A percentile compares a stretch with the other conserved stretches of the same genome.
These are phyloP conservation scores for Psilocybe mexicana DNA, from an alignment of 1,284 basidiomycete genomes.

Conservation along the genomic window DNA sequence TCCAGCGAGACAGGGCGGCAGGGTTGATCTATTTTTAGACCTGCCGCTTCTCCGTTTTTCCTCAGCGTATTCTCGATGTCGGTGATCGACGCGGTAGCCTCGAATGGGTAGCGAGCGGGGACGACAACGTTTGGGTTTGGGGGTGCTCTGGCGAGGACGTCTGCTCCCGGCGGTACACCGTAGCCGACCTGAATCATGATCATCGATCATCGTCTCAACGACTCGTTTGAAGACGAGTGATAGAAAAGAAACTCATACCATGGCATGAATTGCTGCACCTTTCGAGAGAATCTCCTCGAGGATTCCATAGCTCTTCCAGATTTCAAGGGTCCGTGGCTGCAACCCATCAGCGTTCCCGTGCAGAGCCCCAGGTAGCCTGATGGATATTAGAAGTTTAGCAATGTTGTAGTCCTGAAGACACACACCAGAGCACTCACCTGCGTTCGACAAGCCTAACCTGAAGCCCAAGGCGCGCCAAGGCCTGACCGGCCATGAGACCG, in stretches of 20 bases:
- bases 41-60: neutral
- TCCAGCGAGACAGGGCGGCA: conserved; percentile 10
- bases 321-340: conserved; percentile 31
- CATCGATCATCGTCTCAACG: no score
- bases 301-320: conserved; percentile 28
- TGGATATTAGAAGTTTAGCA: no score
- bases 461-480: neutral
- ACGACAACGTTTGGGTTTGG: no score
- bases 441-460: neutral
- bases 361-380: neutral
- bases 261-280: neutral
- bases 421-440: neutral
- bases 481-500: neutral
- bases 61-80: no score
- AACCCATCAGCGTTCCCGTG: conserved; percentile 34
- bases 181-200: no score
- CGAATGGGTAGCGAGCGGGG: neutral
- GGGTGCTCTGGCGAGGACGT: no score
- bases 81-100: neutral
- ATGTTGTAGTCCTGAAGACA: no score
- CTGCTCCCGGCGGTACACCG: no score
- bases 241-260: neutral
- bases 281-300: conserved; percentile 15
- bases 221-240: neutral
- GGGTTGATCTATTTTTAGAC: conserved; percentile 5